Base-by-base conservation (phyloP, 1,139 yeast genomes). In the Candida sp. region DNA sequence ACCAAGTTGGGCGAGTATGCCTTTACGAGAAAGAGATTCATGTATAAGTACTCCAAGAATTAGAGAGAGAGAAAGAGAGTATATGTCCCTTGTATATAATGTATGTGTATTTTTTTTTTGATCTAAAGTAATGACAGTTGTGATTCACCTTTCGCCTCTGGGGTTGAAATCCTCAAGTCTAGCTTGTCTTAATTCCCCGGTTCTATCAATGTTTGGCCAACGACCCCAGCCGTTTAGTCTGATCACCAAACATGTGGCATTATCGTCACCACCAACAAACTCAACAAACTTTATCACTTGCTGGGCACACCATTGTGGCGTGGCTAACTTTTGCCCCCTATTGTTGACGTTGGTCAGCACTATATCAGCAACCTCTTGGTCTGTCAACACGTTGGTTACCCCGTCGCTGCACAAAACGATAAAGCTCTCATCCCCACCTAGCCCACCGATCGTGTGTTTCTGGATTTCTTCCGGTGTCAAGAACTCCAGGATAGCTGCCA, bases 1-100 rank as follows among this genome's bases (percentile, higher is more conserved):
- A 84, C 86, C 58, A 94, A 94, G 69, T 76, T 94, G 52, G 99
- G 99, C 3, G 98, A 94, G 68, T 94, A 90, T 73, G 97, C 96
- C 3, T 90, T 94, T 51, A 94, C 99, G 2, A 80, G 97, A 66
- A 90, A 90, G 81, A 84, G 89, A 68, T 91, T 90, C 72, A 84
- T 83, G 58, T 92, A 90, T 73, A 90, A 92, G 61, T 90, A 84
- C 73, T 82, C 86, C 53, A 82, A 82, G 78, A 83, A 82, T 63
- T 81, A 75, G 35, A 32, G 17, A 17, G 17, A n/a, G n/a, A n/a
- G n/a, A n/a, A n/a, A 17, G 17, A 17, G 17, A 17, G 17, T 17
- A 35, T 22, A 33, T 27, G 33, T 28, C 17, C 28, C 43, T 32
- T 42, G 46, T 40, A 35, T 37, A 26, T 40, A 37, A 28, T 12